These are phyloP conservation scores for Fusarium torulosum DNA, from an alignment of 2,329 filamentous ascomycete species.

Conservation along the genomic window DNA sequence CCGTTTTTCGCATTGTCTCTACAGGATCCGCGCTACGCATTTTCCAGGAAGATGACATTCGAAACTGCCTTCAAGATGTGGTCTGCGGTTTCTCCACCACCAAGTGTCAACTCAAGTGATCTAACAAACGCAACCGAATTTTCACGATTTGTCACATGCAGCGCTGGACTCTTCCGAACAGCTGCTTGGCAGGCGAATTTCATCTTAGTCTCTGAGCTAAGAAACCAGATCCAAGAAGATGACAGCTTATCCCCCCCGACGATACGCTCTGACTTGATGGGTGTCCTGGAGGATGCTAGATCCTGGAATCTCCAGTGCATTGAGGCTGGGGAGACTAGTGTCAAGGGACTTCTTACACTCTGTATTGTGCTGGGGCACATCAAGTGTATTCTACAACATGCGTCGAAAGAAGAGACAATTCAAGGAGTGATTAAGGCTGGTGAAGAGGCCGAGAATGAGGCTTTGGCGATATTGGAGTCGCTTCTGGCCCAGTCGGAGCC, in stretches of 20 bases:
- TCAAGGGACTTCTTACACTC: slow-evolving; percentile 64
- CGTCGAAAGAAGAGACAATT: slow-evolving; percentile 52
- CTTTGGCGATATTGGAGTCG: slow-evolving; percentile 53
- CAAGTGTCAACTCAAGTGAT: rapidly evolving
- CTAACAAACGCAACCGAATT: slow-evolving; percentile 49
- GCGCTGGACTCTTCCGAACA: slow-evolving; percentile 58
- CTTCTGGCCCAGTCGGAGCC: slow-evolving; percentile 39
- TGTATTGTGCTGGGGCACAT: slow-evolving; percentile 54
- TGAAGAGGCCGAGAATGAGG: slow-evolving; percentile 52
- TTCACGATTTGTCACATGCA: slow-evolving; percentile 54
- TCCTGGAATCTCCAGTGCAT: slow-evolving; percentile 57
- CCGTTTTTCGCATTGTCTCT: slow-evolving; percentile 61
- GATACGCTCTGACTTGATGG: slow-evolving; percentile 58
- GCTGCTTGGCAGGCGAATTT: slow-evolving; percentile 53
- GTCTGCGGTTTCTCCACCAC: slow-evolving; percentile 51
- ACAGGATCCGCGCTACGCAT: slow-evolving; percentile 61
- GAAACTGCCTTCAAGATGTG: slow-evolving; percentile 64
- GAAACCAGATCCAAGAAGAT: slow-evolving; percentile 57
- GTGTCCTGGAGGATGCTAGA: slow-evolving; percentile 57
- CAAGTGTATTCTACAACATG: slow-evolving; percentile 55
- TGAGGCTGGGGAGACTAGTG: slow-evolving; percentile 65
- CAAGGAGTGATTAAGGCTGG: slow-evolving; percentile 54
- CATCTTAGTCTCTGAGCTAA: slow-evolving; percentile 57
- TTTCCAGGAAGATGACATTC: slow-evolving; percentile 61
- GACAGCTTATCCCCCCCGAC: slow-evolving; percentile 52